phyloP scores from a whole-genome alignment of 805 yeast genomes.

The Saccharomycopsis sp. region DNA sequence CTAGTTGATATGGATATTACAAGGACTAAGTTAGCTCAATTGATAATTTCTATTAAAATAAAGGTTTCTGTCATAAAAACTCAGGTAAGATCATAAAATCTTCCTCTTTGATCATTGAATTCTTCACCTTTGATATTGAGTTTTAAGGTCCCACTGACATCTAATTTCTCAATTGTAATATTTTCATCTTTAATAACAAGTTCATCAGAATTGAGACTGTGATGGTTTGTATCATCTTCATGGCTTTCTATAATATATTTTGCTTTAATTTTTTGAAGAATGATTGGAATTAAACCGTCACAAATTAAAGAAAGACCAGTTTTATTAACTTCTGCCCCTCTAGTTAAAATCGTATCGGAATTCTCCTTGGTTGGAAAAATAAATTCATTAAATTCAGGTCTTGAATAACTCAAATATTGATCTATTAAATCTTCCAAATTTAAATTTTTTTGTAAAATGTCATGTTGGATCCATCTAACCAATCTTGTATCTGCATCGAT shows the following conservation, averaged over 20 bases:
- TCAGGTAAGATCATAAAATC: conserved; percentile 29
- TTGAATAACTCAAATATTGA: conserved; percentile 42
- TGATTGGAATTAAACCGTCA: conserved; percentile 45
- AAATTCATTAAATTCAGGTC: conserved; percentile 58
- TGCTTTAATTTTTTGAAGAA: conserved; percentile 16
- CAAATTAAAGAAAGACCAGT: conserved; percentile 46
- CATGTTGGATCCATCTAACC: conserved; percentile 54
- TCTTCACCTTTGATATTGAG: conserved; percentile 27
- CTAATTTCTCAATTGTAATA: conserved; percentile 4
- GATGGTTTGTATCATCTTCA: not conserved
- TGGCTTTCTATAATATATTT: not conserved
- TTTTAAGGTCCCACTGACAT: conserved; percentile 17
- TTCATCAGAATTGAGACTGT: not conserved
- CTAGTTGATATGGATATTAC: too few relatives aligned
- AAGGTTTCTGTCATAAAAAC: too few relatives aligned
- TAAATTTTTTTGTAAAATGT: conserved; percentile 18
- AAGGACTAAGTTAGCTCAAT: too few relatives aligned
- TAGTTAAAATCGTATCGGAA: conserved; percentile 68
- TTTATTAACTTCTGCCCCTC: conserved; percentile 45
- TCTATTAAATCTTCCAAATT: conserved; percentile 26
- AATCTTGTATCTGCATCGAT: conserved; percentile 79
- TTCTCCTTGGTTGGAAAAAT: conserved; percentile 58
- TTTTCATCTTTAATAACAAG: not conserved
- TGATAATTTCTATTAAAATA: too few relatives aligned
- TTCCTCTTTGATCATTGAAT: conserved; percentile 31